Evolutionary conservation across 148 eudicot species (phyloP).

Genomic region (Rhododendron griersonianum): DNA sequence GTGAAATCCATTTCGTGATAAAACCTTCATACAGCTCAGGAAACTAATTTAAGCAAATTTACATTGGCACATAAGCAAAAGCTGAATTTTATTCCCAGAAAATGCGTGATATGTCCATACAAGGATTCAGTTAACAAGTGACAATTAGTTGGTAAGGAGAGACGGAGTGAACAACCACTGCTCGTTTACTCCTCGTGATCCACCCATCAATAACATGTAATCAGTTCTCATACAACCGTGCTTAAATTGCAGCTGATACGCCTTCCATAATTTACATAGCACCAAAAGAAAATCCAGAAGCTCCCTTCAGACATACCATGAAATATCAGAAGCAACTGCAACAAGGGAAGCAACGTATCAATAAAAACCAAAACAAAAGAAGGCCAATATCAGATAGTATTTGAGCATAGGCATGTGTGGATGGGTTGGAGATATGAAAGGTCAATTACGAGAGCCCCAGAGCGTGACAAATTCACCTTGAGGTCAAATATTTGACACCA

Average conservation of each 20-base stretch:
- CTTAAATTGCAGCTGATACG: background rate
- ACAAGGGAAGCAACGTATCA: background rate
- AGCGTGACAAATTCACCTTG: background rate
- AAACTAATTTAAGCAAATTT: background rate
- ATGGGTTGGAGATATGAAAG: background rate
- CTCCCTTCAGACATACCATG: background rate
- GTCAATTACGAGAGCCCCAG: background rate
- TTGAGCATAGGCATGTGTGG: background rate
- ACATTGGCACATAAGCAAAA: background rate
- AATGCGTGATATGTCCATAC: background rate
- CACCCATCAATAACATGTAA: background rate
- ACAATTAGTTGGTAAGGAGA: background rate
- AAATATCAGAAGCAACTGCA: background rate
- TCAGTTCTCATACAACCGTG: background rate
- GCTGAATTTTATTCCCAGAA: background rate
- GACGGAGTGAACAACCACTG: background rate
- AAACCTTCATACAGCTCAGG: background rate
- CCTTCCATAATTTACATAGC: background rate
- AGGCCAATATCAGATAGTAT: background rate
- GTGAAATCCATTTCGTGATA: background rate
- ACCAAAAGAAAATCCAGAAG: constrained; percentile 6
- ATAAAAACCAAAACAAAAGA: background rate
- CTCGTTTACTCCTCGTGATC: background rate
- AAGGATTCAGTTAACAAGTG: background rate
- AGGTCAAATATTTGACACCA: background rate